A percentile compares a stretch with the other conserved stretches of the same genome.
Evolutionary conservation across 345 rosid species (phyloP).

Genomic region (Conringia planisiliqua): DNA sequence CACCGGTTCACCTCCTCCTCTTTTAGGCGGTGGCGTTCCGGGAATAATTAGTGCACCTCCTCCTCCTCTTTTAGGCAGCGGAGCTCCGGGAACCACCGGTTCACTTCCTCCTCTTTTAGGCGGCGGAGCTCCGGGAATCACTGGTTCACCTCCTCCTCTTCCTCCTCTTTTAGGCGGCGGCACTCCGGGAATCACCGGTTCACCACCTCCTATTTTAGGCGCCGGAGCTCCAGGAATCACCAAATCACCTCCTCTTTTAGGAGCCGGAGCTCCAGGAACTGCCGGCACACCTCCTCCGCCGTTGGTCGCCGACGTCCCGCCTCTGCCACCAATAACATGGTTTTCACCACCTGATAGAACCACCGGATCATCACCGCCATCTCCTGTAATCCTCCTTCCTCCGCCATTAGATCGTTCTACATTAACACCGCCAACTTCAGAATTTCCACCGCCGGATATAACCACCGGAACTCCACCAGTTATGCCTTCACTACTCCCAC

Average conservation of each 20-base stretch:
- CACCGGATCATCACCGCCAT: conserved; percentile 4
- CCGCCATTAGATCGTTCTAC: conserved; percentile 24
- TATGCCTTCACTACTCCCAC: conserved; percentile 6
- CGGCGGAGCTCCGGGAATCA: background rate
- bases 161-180: background rate
- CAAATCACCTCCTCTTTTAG: background rate
- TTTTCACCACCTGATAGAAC: conserved; percentile 11
- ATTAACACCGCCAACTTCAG: conserved; percentile 16
- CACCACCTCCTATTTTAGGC: conserved; percentile 2
- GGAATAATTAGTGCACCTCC: background rate
- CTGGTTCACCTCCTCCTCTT: background rate
- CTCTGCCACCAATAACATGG: conserved; percentile 26
- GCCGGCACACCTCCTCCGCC: background rate
- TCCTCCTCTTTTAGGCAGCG: background rate
- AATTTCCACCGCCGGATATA: conserved; percentile 8
- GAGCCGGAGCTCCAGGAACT: background rate
- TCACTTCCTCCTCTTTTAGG: conserved; percentile 8
- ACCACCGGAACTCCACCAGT: conserved; percentile 13
- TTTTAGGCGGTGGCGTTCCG: background rate
- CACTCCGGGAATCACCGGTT: background rate
- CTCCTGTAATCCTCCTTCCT: conserved; percentile 11
- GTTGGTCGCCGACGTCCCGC: conserved; percentile 3
- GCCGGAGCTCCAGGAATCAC: background rate
- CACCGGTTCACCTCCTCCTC: background rate
- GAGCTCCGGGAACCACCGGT: background rate